phyloP scores from a whole-genome alignment of 192 early-diverging fungal genomes.

The Mortierella claussenii region DNA sequence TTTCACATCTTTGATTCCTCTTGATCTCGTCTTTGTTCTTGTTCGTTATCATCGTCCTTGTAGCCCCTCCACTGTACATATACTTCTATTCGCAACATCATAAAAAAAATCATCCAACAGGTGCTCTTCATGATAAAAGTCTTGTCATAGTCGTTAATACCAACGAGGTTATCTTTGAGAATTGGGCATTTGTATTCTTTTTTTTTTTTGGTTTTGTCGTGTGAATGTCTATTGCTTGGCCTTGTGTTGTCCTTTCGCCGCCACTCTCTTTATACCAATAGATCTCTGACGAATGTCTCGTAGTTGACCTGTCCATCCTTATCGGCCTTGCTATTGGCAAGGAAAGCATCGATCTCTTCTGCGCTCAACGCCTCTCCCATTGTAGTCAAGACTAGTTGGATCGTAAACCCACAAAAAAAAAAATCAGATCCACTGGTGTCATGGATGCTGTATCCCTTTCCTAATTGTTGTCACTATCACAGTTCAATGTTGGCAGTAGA shows the following conservation, averaged over 20 bases:
- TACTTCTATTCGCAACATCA: no score
- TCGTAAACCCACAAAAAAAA: slow-evolving; percentile 9
- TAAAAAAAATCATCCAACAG: no score
- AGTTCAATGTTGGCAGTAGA: no score
- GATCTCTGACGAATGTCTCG: slow-evolving; percentile 55
- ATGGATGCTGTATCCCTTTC: no score
- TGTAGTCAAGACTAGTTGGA: slow-evolving; percentile 71
- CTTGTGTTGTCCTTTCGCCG: slow-evolving; percentile 3
- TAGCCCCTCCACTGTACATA: background rate
- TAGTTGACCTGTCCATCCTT: slow-evolving; percentile 87
- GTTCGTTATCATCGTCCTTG: background rate
- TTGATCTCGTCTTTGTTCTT: slow-evolving; percentile 3
- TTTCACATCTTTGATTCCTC: slow-evolving; percentile 9
- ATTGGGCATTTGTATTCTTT: background rate
- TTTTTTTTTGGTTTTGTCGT: background rate
- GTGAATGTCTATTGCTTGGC: background rate
- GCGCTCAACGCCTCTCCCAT: slow-evolving; percentile 81
- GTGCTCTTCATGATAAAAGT: no score
- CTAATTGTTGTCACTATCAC: no score
- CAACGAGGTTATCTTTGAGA: no score
- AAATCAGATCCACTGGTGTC: no score
- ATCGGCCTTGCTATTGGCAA: slow-evolving; percentile 75
- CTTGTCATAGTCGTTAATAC: no score
- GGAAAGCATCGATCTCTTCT: slow-evolving; percentile 78
- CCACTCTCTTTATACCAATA: slow-evolving; percentile 9